Evolutionary conservation across 768 basidiomycete species (phyloP).

Genomic region (Boletus pseudo-olivaceus): DNA sequence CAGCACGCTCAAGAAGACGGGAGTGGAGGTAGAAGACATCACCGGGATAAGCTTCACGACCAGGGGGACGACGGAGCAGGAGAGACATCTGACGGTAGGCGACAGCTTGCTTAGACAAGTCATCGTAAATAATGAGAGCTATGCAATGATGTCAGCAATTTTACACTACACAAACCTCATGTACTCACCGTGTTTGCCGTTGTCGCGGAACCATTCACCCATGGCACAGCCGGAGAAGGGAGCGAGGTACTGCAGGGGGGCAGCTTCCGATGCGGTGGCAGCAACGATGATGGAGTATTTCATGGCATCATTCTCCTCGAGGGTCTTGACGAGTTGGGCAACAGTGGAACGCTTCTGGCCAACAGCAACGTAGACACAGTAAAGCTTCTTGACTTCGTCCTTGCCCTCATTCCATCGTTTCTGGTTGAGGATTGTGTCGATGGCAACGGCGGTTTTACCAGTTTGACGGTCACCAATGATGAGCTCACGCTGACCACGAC

Average conservation of each 20-base stretch:
- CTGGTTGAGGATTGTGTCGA: conserved; percentile 99
- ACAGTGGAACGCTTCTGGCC: conserved; percentile 99
- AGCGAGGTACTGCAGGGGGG: conserved; percentile 98
- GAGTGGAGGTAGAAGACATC: conserved; percentile 99
- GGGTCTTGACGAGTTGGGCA: conserved; percentile 98
- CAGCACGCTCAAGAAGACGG: conserved; percentile 98
- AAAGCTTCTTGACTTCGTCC: conserved; percentile 96
- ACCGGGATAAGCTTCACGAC: conserved; percentile 99
- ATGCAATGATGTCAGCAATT: conserved; percentile 12
- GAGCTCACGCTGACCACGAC: conserved; percentile 99
- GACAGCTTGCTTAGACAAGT: conserved; percentile 99
- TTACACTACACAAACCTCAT: not conserved
- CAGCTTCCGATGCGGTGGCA: conserved; percentile 98
- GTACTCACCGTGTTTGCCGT: conserved; percentile 91
- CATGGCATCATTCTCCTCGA: conserved; percentile 99
- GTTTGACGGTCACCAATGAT: conserved; percentile 99
- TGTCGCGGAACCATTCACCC: conserved; percentile 99
- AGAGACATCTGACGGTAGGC: conserved; percentile 99
- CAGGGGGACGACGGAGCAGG: conserved; percentile 98
- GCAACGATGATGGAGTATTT: conserved; percentile 99
- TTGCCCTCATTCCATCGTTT: conserved; percentile 99
- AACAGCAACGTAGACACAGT: conserved; percentile 99
- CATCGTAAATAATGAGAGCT: conserved; percentile 99
- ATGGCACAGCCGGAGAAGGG: conserved; percentile 99
- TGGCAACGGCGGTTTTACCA: conserved; percentile 98